A percentile compares a stretch with the other conserved stretches of the same genome.
Evolutionary conservation across 1,139 yeast genomes (phyloP).

Genomic region (Meyerozyma elateridarum): DNA sequence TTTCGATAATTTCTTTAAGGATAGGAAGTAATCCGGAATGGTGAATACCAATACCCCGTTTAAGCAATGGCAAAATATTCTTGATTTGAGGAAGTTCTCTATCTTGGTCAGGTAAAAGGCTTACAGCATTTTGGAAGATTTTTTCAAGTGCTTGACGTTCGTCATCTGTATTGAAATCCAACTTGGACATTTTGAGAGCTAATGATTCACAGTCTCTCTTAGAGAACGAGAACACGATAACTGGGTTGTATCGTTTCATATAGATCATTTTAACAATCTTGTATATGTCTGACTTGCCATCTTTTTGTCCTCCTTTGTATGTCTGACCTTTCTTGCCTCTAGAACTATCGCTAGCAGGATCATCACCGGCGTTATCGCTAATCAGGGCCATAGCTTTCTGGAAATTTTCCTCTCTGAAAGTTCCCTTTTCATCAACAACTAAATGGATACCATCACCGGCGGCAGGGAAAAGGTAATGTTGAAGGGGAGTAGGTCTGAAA

Average conservation of each 20-base stretch:
- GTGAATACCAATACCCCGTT: conserved; percentile 97
- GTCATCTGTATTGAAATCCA: conserved; percentile 88
- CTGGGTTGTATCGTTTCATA: conserved; percentile 93
- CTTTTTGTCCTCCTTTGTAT: conserved; percentile 85
- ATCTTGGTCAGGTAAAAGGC: conserved; percentile 82
- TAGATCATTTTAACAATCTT: conserved; percentile 97
- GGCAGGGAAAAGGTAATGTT: conserved; percentile 94
- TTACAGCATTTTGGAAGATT: conserved; percentile 85
- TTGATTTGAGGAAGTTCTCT: conserved; percentile 91
- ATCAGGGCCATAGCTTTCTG: conserved; percentile 97
- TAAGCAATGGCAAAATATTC: conserved; percentile 78
- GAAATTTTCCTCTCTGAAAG: conserved; percentile 94
- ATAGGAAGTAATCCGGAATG: conserved; percentile 96
- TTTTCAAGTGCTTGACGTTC: conserved; percentile 87
- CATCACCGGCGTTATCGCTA: conserved; percentile 79
- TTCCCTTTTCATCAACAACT: conserved; percentile 95
- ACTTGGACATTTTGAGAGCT: conserved; percentile 90
- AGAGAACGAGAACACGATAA: conserved; percentile 93
- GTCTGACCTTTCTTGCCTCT: conserved; percentile 79
- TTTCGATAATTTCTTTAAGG: conserved; percentile 92
- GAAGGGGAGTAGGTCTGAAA: conserved; percentile 97
- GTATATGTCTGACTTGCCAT: conserved; percentile 85
- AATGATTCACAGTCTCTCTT: conserved; percentile 94
- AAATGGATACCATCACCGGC: conserved; percentile 96
- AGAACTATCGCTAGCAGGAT: conserved; percentile 56